Percentiles rank a stretch among this genome's conserved stretches.
Evolutionary conservation across 2,329 filamentous ascomycete genomes (phyloP).

Genomic region (Davidsoniella eucalypti): DNA sequence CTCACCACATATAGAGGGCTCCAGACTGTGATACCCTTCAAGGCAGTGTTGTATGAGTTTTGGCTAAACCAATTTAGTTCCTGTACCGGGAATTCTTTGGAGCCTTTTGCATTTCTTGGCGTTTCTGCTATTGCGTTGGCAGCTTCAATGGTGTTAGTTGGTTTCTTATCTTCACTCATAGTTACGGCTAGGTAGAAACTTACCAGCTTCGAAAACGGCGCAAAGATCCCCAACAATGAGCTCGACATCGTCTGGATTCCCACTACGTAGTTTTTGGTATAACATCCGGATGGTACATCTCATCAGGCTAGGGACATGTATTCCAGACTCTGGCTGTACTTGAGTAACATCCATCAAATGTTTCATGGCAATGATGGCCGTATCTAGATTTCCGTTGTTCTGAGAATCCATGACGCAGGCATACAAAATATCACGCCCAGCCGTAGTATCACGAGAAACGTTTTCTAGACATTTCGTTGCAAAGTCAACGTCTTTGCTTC

Average conservation of each 20-base stretch:
- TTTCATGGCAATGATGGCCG: slow-evolving; percentile 29
- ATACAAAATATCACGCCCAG: slow-evolving; percentile 46
- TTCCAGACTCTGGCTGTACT: slow-evolving; percentile 13
- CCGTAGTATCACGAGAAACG: slow-evolving; percentile 38
- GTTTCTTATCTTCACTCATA: background rate
- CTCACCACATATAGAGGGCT: slow-evolving; percentile 34
- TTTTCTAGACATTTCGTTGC: slow-evolving; percentile 47
- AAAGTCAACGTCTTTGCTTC: slow-evolving; percentile 36
- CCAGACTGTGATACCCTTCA: slow-evolving; percentile 43
- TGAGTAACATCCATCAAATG: slow-evolving; percentile 19
- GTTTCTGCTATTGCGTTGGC: slow-evolving; percentile 25
- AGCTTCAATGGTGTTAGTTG: slow-evolving; percentile 18
- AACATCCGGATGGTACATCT: slow-evolving; percentile 37
- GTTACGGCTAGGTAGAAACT: slow-evolving; percentile 7
- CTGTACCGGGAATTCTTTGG: slow-evolving; percentile 37
- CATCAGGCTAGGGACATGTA: slow-evolving; percentile 23
- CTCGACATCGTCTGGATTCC: slow-evolving; percentile 14
- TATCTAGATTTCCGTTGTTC: slow-evolving; percentile 40
- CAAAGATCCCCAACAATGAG: slow-evolving; percentile 34
- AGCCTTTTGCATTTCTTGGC: slow-evolving; percentile 23
- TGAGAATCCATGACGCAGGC: slow-evolving; percentile 69
- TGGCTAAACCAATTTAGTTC: slow-evolving; percentile 77
- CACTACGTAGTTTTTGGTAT: slow-evolving; percentile 24
- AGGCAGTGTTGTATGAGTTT: slow-evolving; percentile 62
- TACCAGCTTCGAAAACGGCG: slow-evolving; percentile 30